These are phyloP conservation scores for Hibiscus trionum DNA, from an alignment of 345 rosid species.

Conservation along the genomic window DNA sequence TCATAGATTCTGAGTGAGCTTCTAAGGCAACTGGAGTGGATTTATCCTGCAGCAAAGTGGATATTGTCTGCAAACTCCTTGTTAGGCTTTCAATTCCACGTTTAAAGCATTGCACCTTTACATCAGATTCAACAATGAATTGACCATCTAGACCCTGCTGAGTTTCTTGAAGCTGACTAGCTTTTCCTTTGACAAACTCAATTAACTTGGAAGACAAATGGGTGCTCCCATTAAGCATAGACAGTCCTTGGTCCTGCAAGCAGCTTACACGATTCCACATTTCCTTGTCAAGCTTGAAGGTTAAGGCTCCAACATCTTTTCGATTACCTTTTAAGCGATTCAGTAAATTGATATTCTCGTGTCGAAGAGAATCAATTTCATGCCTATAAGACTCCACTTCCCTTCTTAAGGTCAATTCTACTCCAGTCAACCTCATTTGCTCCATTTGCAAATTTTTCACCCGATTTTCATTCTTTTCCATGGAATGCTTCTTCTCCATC, in stretches of 20 bases:
- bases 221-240: constrained; percentile 55
- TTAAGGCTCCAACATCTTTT: constrained; percentile 41
- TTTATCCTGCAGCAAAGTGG: constrained; percentile 62
- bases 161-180: constrained; percentile 38
- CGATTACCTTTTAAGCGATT: constrained; percentile 62
- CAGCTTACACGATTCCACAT: constrained; percentile 45
- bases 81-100: constrained; percentile 61
- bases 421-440: constrained; percentile 76
- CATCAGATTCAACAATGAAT: constrained; percentile 63
- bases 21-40: constrained; percentile 33
- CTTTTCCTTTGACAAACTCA: constrained; percentile 52
- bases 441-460: constrained; percentile 59
- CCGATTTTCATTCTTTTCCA: constrained; percentile 37
- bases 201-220: constrained; percentile 54
- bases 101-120: constrained; percentile 63
- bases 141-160: constrained; percentile 46
- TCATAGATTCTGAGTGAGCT: constrained; percentile 24
- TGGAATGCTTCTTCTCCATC: constrained; percentile 34
- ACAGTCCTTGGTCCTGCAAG: constrained; percentile 77
- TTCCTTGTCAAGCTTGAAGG: constrained; percentile 69
- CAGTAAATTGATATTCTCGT: constrained; percentile 72
- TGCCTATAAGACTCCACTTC: constrained; percentile 54
- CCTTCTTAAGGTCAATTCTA: constrained; percentile 70
- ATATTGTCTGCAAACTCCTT: constrained; percentile 65
- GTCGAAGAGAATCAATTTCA: constrained; percentile 74